Base-by-base conservation (phyloP, 768 basidiomycete genomes). In the Russula earlei region DNA sequence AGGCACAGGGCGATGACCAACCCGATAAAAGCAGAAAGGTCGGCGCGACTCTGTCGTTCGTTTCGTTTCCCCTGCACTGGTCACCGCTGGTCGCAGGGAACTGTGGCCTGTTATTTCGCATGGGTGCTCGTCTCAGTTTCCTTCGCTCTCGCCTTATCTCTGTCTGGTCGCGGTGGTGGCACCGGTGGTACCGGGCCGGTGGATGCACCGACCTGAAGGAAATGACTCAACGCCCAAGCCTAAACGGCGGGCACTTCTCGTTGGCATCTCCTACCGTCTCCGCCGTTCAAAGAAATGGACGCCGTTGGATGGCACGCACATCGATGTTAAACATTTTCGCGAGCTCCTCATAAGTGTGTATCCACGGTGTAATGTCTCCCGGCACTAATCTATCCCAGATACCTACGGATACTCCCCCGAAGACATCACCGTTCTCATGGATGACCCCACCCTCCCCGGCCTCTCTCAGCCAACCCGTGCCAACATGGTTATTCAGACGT, bases 391-490 rank as follows among this genome's bases (percentile, higher is more conserved):
- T 19, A 19, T 36, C 25, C 33, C 17, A 61, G 60, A 25, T 6
- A 57, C 19, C 27, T 63, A 54, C 37, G n/a, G 42, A 8, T 64
- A 59, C 38, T n/a, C 11, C 5, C 41, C 37, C 14, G 49, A 54
- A 29, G 57, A 63, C 7, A 63, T 64, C 15, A 50, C 25, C 22
- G 37, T 64, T 10, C 47, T 64, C 15, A 56, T 48, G 41, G 63
- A 64, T 19, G 49, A 48, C 10, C 19, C 37, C 5, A n/a, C 11
- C 2, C 9, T 42, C 5, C 50, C 59, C 2, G 27, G 31, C 8
- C 31, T 2, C 38, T 27, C 27, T n/a, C 55, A 48, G 36, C 63
- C 63, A 11, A 63, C 63, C n/a, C 40, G 27, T 33, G 29, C 2
- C 5, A 63, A 64, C 33, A 60, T 64, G 10, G 63, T 63, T 15